A percentile compares a stretch with the other conserved stretches of the same genome.
Evolutionary conservation across 176 grass and related monocot genomes (phyloP).

Genomic region (Puya raimondii): DNA sequence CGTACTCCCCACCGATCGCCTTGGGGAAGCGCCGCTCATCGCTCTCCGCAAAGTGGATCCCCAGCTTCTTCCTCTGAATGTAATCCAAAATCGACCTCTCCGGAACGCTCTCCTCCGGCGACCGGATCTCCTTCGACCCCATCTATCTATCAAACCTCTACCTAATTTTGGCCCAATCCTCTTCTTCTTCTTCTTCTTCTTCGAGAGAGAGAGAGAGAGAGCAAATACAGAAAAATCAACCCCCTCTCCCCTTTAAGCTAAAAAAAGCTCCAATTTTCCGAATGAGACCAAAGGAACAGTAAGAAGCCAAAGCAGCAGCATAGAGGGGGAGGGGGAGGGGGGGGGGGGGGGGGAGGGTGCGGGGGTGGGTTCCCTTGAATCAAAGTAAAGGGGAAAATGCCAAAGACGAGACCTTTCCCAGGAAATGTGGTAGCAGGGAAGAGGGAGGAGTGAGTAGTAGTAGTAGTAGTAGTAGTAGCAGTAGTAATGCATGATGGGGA

Average conservation of each 20-base stretch:
- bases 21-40: slow-evolving; percentile 44
- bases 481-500: not conserved
- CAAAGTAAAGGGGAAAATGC: too few relatives aligned
- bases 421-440: too few relatives aligned
- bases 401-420: too few relatives aligned
- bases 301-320: too few relatives aligned
- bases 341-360: too few relatives aligned
- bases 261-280: too few relatives aligned
- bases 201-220: too few relatives aligned
- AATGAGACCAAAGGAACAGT: too few relatives aligned
- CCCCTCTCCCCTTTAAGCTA: too few relatives aligned
- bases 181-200: too few relatives aligned
- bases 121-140: slow-evolving; percentile 56
- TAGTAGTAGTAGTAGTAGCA: not conserved
- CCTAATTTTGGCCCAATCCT: not conserved
- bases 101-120: slow-evolving; percentile 19
- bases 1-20: slow-evolving; percentile 31
- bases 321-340: too few relatives aligned
- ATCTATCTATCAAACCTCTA: not conserved
- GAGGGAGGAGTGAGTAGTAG: not conserved
- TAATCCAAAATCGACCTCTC: not conserved
- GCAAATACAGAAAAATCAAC: not conserved
- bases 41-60: slow-evolving; percentile 54
- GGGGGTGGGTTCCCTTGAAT: too few relatives aligned
- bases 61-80: slow-evolving; percentile 43